These are phyloP conservation scores for Sporothrix luriei DNA, from an alignment of 2,329 filamentous ascomycete genomes.

Conservation along the genomic window DNA sequence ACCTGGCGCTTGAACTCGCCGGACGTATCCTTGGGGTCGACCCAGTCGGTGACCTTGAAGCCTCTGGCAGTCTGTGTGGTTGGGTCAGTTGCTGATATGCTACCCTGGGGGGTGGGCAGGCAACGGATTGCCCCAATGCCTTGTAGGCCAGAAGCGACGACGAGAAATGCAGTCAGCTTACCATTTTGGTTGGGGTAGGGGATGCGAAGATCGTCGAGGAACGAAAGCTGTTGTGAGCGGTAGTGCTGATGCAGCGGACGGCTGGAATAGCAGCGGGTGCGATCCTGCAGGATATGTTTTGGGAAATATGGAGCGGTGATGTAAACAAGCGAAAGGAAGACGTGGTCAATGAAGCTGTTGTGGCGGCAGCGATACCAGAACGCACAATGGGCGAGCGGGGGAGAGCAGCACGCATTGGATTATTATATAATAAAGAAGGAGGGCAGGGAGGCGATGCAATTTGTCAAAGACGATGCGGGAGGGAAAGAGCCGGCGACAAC, in stretches of 20 bases:
- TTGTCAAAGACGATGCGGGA: neutral
- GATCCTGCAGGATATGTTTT: neutral
- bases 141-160: no score
- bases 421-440: constrained; percentile 11
- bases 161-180: neutral
- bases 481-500: neutral
- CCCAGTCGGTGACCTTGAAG: constrained; percentile 75
- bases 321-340: neutral
- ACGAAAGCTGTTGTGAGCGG: neutral
- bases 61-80: constrained; percentile 27
- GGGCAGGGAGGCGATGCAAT: neutral
- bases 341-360: neutral
- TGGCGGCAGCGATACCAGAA: constrained; percentile 14
- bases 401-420: constrained; percentile 30
- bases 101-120: neutral
- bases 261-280: neutral
- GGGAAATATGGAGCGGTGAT: neutral
- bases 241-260: neutral
- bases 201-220: neutral
- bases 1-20: constrained; percentile 92
- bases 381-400: constrained; percentile 31
- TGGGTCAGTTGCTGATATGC: neutral
- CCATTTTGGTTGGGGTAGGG: constrained; percentile 26
- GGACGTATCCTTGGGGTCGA: constrained; percentile 71
- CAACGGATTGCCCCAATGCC: no score